phyloP scores from a whole-genome alignment of 305 asterid genomes.

The Ilex paraguariensis region DNA sequence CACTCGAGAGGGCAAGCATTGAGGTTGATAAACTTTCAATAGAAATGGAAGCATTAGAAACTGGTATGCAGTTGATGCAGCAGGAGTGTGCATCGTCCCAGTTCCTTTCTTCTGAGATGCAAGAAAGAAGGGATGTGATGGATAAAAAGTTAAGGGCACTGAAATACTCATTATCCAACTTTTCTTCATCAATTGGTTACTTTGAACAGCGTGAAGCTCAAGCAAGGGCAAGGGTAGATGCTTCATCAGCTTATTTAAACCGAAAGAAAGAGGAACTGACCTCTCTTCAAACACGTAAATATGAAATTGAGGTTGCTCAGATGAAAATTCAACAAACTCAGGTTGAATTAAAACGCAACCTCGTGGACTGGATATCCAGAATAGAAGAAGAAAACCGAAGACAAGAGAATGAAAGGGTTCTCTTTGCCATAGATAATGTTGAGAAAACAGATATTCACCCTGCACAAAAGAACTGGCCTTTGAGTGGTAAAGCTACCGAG shows the following conservation, averaged over 20 bases:
- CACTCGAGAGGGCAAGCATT: conserved; percentile 56
- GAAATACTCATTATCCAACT: conserved; percentile 47
- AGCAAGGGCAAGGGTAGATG: conserved; percentile 43
- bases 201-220: conserved; percentile 68
- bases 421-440: conserved; percentile 78
- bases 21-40: conserved; percentile 56
- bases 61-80: conserved; percentile 37
- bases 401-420: conserved; percentile 74
- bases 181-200: conserved; percentile 54
- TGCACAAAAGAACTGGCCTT: conserved; percentile 44
- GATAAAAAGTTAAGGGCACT: conserved; percentile 61
- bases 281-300: conserved; percentile 38
- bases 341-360: conserved; percentile 33
- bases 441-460: conserved; percentile 35
- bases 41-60: conserved; percentile 37
- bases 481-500: conserved; percentile 70
- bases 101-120: conserved; percentile 39
- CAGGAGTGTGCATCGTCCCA: conserved; percentile 36
- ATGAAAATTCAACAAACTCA: conserved; percentile 41
- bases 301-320: conserved; percentile 38
- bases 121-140: conserved; percentile 45
- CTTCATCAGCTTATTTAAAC: conserved; percentile 33
- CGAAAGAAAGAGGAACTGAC: conserved; percentile 42
- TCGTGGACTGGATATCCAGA: conserved; percentile 42
- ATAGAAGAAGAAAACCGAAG: conserved; percentile 64